Evolutionary conservation across 2,329 filamentous ascomycete species (phyloP).

Genomic region (Fusarium pseudocircinatum): DNA sequence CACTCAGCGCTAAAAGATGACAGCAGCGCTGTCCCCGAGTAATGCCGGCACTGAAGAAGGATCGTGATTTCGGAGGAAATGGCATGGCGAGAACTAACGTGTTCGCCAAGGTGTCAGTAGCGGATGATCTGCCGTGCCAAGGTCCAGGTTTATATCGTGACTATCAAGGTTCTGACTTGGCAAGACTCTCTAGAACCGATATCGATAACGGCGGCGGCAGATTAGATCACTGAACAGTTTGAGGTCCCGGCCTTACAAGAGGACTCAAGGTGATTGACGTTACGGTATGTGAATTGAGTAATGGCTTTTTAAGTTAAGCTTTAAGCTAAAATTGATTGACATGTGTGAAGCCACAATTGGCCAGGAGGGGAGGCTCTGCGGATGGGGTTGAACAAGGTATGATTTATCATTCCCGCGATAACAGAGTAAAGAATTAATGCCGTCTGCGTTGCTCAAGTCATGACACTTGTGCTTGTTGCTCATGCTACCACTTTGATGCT

Average conservation of each 20-base stretch:
- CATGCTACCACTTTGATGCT: not conserved
- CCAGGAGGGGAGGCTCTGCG: too few species aligned
- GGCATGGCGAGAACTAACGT: not conserved
- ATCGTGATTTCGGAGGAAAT: not conserved
- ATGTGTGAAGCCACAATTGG: not conserved
- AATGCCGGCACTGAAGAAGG: not conserved
- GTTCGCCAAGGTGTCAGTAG: not conserved
- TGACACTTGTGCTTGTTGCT: not conserved
- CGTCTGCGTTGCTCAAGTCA: too few species aligned
- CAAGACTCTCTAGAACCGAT: not conserved
- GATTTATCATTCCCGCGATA: not conserved
- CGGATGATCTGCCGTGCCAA: not conserved
- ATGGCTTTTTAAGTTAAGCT: not conserved
- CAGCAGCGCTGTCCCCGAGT: not conserved
- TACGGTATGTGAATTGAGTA: not conserved
- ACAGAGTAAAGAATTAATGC: not conserved
- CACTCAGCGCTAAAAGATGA: not conserved
- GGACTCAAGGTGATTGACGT: not conserved
- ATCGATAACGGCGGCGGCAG: not conserved
- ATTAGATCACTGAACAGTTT: not conserved
- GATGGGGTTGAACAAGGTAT: too few species aligned
- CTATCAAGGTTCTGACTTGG: not conserved
- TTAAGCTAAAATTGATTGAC: not conserved
- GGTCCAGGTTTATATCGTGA: not conserved
- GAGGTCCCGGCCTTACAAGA: not conserved